A percentile compares a stretch with the other conserved stretches of the same genome.
phyloP scores from a whole-genome alignment of 2,329 filamentous ascomycete species.

The Leptodontidium sp. region DNA sequence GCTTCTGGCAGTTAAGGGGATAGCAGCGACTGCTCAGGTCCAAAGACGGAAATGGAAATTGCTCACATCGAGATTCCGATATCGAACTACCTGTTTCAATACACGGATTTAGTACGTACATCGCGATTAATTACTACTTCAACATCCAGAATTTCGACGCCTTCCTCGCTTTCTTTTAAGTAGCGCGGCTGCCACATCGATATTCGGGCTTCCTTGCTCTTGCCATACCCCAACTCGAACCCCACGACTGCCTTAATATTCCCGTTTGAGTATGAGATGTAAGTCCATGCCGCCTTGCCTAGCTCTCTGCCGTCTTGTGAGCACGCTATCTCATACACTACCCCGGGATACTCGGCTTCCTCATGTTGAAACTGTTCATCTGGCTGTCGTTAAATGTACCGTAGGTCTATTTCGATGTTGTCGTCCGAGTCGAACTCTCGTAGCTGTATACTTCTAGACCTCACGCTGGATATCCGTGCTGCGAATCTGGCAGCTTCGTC shows the following conservation, averaged over 20 bases:
- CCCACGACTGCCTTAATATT: constrained; percentile 33
- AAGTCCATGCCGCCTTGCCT: constrained; percentile 28
- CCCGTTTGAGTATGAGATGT: constrained; percentile 33
- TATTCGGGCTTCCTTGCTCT: constrained; percentile 31
- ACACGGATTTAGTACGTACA: constrained; percentile 28
- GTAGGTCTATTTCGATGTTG: constrained; percentile 25
- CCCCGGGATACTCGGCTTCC: constrained; percentile 27
- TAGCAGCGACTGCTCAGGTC: too few species aligned
- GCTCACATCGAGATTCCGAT: too few species aligned
- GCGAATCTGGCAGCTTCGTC: constrained; percentile 32
- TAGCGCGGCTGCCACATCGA: constrained; percentile 31
- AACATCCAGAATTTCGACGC: constrained; percentile 26
- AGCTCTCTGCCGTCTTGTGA: constrained; percentile 27
- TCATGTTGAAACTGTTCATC: constrained; percentile 31
- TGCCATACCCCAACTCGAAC: constrained; percentile 32
- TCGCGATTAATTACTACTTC: constrained; percentile 29
- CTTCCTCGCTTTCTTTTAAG: constrained; percentile 26
- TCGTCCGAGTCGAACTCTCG: constrained; percentile 31
- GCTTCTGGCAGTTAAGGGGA: too few species aligned
- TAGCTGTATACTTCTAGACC: constrained; percentile 32
- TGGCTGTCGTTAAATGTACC: constrained; percentile 26
- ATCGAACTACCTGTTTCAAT: too few species aligned
- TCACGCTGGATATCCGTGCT: constrained; percentile 30
- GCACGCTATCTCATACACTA: constrained; percentile 31
- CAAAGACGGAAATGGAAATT: too few species aligned